Percentiles rank a stretch among this genome's conserved stretches.
Conservation (phyloP, 2,329 filamentous ascomycete genomes). For the Botrytis tulipae region DNA sequence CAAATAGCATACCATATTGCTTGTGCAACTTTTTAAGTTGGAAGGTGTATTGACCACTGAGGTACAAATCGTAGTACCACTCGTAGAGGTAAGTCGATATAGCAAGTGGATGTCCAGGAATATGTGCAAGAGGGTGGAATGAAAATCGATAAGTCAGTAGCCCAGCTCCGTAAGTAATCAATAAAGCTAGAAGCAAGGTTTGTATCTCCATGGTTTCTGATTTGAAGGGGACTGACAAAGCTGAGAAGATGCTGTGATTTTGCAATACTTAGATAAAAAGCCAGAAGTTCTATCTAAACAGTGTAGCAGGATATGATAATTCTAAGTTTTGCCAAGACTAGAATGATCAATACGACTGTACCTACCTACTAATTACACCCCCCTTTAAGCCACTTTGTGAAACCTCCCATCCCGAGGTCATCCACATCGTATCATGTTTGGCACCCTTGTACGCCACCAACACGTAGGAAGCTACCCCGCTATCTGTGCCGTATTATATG, state of each 20-base stretch:
- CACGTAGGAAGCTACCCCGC: neutral
- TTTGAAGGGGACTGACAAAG: neutral
- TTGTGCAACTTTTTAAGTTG: slow-evolving; percentile 45
- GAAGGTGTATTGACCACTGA: slow-evolving; percentile 44
- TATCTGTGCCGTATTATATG: neutral
- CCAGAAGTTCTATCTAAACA: neutral
- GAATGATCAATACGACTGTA: neutral
- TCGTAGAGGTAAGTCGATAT: slow-evolving; percentile 12
- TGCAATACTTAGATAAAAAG: neutral
- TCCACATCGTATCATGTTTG: neutral
- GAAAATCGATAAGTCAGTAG: slow-evolving; percentile 9
- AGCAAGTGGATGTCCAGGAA: neutral
- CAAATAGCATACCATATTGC: slow-evolving; percentile 40
- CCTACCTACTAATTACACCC: neutral
- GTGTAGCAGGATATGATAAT: neutral
- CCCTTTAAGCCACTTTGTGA: neutral
- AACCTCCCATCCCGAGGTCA: neutral
- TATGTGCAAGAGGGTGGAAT: slow-evolving; percentile 2
- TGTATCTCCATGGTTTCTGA: neutral
- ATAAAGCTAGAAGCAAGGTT: neutral
- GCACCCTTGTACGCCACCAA: neutral
- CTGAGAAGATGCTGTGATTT: neutral
- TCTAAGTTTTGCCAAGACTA: too few species aligned
- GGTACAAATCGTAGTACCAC: slow-evolving; percentile 44
- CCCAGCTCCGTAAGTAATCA: neutral